phyloP scores from a whole-genome alignment of 306 rosid genomes.

The Glycine soja region DNA sequence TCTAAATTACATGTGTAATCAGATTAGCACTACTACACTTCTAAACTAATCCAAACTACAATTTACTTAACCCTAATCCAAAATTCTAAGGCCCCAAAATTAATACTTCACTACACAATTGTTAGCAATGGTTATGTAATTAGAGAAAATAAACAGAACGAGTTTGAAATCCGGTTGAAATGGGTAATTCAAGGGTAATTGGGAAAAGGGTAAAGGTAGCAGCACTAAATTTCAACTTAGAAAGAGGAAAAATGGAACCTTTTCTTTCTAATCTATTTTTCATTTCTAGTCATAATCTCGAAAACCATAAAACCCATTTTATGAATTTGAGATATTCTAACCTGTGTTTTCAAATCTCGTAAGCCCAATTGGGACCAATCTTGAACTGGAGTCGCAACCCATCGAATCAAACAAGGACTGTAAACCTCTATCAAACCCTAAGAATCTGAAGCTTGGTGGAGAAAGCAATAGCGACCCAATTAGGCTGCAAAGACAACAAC shows the following conservation, averaged over 20 bases:
- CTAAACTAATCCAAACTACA: not conserved
- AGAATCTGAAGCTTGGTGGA: slow-evolving; percentile 96
- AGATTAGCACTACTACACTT: not conserved
- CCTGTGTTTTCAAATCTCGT: slow-evolving; percentile 63
- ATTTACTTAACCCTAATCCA: not conserved
- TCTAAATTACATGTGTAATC: not conserved
- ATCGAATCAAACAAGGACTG: slow-evolving; percentile 59
- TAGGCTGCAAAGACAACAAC: too few relatives aligned
- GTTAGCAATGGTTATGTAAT: not conserved
- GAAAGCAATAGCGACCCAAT: slow-evolving; percentile 94
- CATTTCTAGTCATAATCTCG: slow-evolving; percentile 21
- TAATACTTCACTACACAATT: slow-evolving; percentile 6
- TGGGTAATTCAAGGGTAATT: not conserved
- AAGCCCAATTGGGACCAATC: slow-evolving; percentile 64
- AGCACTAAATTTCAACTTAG: slow-evolving; percentile 4
- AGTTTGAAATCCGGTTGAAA: not conserved
- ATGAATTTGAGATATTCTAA: slow-evolving; percentile 43
- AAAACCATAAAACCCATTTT: slow-evolving; percentile 14
- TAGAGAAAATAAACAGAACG: not conserved
- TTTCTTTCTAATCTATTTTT: slow-evolving; percentile 10
- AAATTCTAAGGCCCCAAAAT: slow-evolving; percentile 28
- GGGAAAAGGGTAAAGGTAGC: slow-evolving; percentile 7
- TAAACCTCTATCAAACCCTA: slow-evolving; percentile 65
- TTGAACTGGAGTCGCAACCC: slow-evolving; percentile 66
- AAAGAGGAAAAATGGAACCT: slow-evolving; percentile 11